Evolutionary conservation across 805 yeast genomes (phyloP).

Genomic region (Candida khao-thaluensis): DNA sequence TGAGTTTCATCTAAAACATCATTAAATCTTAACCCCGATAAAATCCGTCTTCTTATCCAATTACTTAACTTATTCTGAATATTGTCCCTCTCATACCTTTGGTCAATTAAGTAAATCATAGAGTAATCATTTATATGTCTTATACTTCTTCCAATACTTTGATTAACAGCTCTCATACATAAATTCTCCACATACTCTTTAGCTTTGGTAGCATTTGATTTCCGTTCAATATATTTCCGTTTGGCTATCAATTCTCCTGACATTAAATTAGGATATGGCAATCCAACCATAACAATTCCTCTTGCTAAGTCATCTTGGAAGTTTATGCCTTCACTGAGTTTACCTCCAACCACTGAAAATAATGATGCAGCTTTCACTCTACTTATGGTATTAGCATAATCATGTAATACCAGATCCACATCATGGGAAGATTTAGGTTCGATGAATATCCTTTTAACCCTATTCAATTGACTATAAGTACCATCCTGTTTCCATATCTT

Average conservation of each 20-base stretch:
- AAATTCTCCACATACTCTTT: slow-evolving; percentile 71
- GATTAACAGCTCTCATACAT: slow-evolving; percentile 90
- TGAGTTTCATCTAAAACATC: slow-evolving; percentile 22
- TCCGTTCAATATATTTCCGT: slow-evolving; percentile 56
- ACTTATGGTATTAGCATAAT: slow-evolving; percentile 47
- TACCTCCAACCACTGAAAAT: slow-evolving; percentile 89
- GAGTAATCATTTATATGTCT: slow-evolving; percentile 83
- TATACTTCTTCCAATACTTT: slow-evolving; percentile 89
- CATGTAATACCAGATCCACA: slow-evolving; percentile 47
- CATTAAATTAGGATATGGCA: slow-evolving; percentile 84
- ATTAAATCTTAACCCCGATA: slow-evolving; percentile 7
- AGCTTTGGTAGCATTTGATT: slow-evolving; percentile 48
- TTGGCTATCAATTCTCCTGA: slow-evolving; percentile 81
- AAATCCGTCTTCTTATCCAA: slow-evolving; percentile 57
- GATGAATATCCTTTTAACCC: slow-evolving; percentile 47
- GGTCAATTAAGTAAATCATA: slow-evolving; percentile 67
- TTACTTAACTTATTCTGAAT: slow-evolving; percentile 63
- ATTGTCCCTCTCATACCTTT: slow-evolving; percentile 47
- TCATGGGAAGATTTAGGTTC: slow-evolving; percentile 51
- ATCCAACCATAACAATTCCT: slow-evolving; percentile 80
- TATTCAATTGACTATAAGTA: slow-evolving; percentile 32
- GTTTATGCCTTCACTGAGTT: slow-evolving; percentile 90
- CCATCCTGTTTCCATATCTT: slow-evolving; percentile 48
- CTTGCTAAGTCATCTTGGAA: slow-evolving; percentile 87
- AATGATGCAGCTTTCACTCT: slow-evolving; percentile 58